Conservation (phyloP, 1,284 basidiomycete genomes). For the Papiliotrema laurentii region DNA sequence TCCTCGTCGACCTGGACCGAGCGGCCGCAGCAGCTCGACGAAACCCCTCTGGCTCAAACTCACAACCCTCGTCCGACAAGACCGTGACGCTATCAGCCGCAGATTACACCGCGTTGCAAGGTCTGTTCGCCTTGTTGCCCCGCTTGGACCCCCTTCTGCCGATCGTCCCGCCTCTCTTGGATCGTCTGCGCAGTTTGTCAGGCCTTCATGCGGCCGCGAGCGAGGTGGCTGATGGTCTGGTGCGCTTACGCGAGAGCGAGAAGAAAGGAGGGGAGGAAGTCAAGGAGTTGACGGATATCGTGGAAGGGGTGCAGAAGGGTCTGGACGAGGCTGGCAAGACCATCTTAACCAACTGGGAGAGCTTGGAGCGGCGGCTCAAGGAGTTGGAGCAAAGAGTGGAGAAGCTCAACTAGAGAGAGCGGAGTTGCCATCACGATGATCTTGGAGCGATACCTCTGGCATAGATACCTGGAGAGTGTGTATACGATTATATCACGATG, state of each 20-base stretch:
- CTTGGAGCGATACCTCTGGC: too few species aligned
- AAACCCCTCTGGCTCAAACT: conserved; percentile 24
- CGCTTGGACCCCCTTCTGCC: conserved; percentile 83
- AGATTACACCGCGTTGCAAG: conserved; percentile 56
- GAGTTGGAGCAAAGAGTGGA: conserved; percentile 52
- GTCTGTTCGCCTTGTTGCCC: conserved; percentile 65
- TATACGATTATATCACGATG: too few species aligned
- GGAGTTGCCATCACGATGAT: too few species aligned
- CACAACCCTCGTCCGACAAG: conserved; percentile 33
- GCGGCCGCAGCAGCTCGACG: conserved; percentile 56
- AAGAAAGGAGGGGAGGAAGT: conserved; percentile 60
- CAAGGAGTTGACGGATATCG: conserved; percentile 63
- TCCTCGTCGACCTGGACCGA: conserved; percentile 88
- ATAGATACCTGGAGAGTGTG: too few species aligned
- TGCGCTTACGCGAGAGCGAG: conserved; percentile 68
- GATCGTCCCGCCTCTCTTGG: conserved; percentile 84
- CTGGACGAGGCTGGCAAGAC: conserved; percentile 64
- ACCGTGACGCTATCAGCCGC: conserved; percentile 50
- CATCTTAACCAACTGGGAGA: conserved; percentile 63
- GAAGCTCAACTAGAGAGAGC: conserved; percentile 12
- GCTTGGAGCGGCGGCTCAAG: conserved; percentile 57
- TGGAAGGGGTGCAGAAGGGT: conserved; percentile 67
- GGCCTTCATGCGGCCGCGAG: conserved; percentile 75
- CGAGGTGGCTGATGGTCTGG: conserved; percentile 59
- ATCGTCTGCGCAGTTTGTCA: conserved; percentile 76